A percentile compares a stretch with the other conserved stretches of the same genome.
Conservation (phyloP, 192 early-diverging fungal genomes). For the Linderina pennispora region DNA sequence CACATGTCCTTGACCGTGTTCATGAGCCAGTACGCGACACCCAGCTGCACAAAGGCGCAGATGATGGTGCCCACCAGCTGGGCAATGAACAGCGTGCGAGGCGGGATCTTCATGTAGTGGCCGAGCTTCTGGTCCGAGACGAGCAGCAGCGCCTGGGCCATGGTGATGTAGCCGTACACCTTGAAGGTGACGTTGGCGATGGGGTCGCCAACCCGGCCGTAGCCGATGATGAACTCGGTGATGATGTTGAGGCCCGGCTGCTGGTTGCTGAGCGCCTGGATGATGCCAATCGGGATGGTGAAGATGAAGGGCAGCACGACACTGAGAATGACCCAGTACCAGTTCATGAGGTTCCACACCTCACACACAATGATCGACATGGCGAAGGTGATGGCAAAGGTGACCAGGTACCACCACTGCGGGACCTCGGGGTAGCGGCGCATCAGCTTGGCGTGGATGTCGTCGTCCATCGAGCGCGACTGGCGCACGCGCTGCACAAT, state of each 20-base stretch:
- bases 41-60: constrained; percentile 52
- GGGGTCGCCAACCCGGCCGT: constrained; percentile 58
- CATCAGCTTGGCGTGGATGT: constrained; percentile 61
- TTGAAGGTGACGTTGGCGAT: constrained; percentile 73
- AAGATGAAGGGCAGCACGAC: constrained; percentile 48
- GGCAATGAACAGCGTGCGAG: constrained; percentile 59
- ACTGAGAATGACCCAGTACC: constrained; percentile 56
- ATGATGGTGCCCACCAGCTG: constrained; percentile 57
- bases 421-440: constrained; percentile 57
- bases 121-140: constrained; percentile 52
- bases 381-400: constrained; percentile 23
- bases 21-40: constrained; percentile 52
- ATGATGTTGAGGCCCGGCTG: constrained; percentile 62
- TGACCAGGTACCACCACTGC: constrained; percentile 23
- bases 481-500: constrained; percentile 10
- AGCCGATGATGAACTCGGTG: constrained; percentile 67
- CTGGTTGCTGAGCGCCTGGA: constrained; percentile 59
- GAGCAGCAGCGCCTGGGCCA: constrained; percentile 59
- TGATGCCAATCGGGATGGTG: constrained; percentile 63
- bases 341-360: constrained; percentile 46
- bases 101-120: constrained; percentile 64
- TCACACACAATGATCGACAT: neutral
- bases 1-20: constrained; percentile 39
- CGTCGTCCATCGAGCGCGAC: constrained; percentile 14
- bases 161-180: constrained; percentile 58